Base-by-base conservation (phyloP, 352 stramenopile species). In the Pythium brassicae region DNA sequence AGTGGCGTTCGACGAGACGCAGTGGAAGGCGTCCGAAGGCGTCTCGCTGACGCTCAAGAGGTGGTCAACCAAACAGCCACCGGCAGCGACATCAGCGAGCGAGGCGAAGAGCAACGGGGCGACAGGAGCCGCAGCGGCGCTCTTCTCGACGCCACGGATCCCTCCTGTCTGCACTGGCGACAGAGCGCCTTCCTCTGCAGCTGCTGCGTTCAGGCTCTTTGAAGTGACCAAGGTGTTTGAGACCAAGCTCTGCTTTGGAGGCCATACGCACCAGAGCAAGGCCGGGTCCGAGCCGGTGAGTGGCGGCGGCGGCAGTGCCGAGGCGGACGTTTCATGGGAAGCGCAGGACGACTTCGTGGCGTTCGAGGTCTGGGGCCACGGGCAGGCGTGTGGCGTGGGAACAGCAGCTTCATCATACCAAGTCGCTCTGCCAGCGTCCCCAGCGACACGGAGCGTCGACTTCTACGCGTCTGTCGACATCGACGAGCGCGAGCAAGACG, bases 381-480 rank as follows among this genome's bases (percentile, higher is more conserved):
- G 78, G n/a, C 71, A 81, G 37, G 60, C 58, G 17, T 22, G 60
- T 50, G 3, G 15, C 9, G 26, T 42, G 37, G 20, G n/a, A 26
- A 11, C 7, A 3, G 17, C 20, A 27, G 4, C 11, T 6, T 15
- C 10, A 12, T n/a, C n/a, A 22, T 25, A 4, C 29, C 12, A 0
- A 49, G 37, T 2, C 8, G 27, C 34, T n/a, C 17, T 49, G 14
- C 23, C 52, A 46, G 1, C 68, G 65, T 23, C 54, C 2, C 11
- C 29, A 25, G 35, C n/a, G 17, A 45, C 35, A n/a, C 61, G 57
- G 26, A 71, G 61, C n/a, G 34, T 82, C 32, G 74, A 79, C 27
- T 54, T 91, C 20, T 94, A 89, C 50, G 68, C 86, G 12, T 94
- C 81, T 1, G 71, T 89, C 1, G 83, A 94, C 60, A 65, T 91